Evolutionary conservation across 306 rosid genomes (phyloP).

Genomic region (Calophaca sinica): DNA sequence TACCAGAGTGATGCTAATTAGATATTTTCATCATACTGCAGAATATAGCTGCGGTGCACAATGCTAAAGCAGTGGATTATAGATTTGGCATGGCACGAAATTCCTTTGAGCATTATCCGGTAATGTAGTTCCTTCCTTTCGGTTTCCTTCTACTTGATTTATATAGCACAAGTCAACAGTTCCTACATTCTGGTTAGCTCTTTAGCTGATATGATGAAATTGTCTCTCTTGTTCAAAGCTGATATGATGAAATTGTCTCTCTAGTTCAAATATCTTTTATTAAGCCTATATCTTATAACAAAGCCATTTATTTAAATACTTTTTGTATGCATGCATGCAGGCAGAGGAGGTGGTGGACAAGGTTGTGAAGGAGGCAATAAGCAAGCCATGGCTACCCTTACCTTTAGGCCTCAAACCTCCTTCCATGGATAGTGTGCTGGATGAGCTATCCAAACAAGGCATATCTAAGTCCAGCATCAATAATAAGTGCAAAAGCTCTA

Average conservation of each 20-base stretch:
- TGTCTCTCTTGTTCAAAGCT: too few relatives aligned
- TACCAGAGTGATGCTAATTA: slow-evolving; percentile 29
- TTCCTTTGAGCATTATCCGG: slow-evolving; percentile 72
- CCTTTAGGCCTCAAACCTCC: slow-evolving; percentile 97
- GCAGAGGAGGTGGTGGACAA: slow-evolving; percentile 90
- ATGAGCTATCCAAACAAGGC: slow-evolving; percentile 86
- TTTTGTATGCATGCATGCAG: slow-evolving; percentile 57
- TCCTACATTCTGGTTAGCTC: too few relatives aligned
- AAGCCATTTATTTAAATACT: too few relatives aligned
- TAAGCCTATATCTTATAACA: too few relatives aligned
- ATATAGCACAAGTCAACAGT: too few relatives aligned
- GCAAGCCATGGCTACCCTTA: slow-evolving; percentile 93
- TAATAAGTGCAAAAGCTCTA: slow-evolving; percentile 30
- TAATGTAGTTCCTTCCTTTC: slow-evolving; percentile 52
- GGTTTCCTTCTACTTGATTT: not conserved
- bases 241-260: too few relatives aligned
- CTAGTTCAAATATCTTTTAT: too few relatives aligned
- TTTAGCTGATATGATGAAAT: too few relatives aligned
- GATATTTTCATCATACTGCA: slow-evolving; percentile 46
- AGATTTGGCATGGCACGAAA: slow-evolving; percentile 53
- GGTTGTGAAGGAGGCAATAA: slow-evolving; percentile 87
- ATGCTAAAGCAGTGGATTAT: slow-evolving; percentile 48
- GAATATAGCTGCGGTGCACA: slow-evolving; percentile 58
- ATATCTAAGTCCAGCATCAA: slow-evolving; percentile 51
- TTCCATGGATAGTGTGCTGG: slow-evolving; percentile 76